Evolutionary conservation across 805 yeast genomes (phyloP).

Genomic region (Wickerhamiella occidentalis): DNA sequence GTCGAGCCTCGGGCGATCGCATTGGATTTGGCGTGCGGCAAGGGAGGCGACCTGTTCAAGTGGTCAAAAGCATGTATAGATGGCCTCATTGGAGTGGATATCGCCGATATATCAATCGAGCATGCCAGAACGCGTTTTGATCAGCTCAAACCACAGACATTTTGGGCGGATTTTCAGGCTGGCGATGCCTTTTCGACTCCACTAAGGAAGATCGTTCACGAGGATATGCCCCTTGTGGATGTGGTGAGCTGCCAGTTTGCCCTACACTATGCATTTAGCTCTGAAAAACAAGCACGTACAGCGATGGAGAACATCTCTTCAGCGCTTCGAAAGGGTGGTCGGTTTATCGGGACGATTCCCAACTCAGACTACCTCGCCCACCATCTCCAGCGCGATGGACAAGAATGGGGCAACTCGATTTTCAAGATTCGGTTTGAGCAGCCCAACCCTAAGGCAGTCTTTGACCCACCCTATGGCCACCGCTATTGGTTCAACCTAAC

Average conservation of each 20-base stretch:
- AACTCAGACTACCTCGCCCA: slow-evolving; percentile 59
- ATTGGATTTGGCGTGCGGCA: slow-evolving; percentile 90
- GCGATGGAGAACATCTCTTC: slow-evolving; percentile 63
- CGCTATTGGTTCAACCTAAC: slow-evolving; percentile 66
- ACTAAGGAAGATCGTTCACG: slow-evolving; percentile 56
- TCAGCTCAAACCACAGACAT: slow-evolving; percentile 39
- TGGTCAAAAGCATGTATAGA: slow-evolving; percentile 64
- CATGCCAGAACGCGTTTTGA: slow-evolving; percentile 75
- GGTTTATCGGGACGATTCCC: slow-evolving; percentile 88
- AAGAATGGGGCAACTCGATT: slow-evolving; percentile 72
- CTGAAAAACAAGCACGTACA: slow-evolving; percentile 64
- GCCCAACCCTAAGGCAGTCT: slow-evolving; percentile 33
- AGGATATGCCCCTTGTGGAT: slow-evolving; percentile 74
- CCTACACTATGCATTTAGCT: slow-evolving; percentile 86
- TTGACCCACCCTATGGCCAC: slow-evolving; percentile 53
- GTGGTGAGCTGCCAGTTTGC: slow-evolving; percentile 85
- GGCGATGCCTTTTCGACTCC: slow-evolving; percentile 80
- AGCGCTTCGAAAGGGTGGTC: slow-evolving; percentile 70
- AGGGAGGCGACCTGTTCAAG: slow-evolving; percentile 92
- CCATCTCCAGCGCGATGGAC: slow-evolving; percentile 39
- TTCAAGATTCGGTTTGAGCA: slow-evolving; percentile 74
- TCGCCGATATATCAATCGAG: slow-evolving; percentile 73
- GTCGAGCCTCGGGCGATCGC: slow-evolving; percentile 45
- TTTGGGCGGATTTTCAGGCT: slow-evolving; percentile 73
- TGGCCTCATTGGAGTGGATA: slow-evolving; percentile 82